phyloP scores from a whole-genome alignment of 129 eudicot genomes.

The Kitagawia praeruptora region DNA sequence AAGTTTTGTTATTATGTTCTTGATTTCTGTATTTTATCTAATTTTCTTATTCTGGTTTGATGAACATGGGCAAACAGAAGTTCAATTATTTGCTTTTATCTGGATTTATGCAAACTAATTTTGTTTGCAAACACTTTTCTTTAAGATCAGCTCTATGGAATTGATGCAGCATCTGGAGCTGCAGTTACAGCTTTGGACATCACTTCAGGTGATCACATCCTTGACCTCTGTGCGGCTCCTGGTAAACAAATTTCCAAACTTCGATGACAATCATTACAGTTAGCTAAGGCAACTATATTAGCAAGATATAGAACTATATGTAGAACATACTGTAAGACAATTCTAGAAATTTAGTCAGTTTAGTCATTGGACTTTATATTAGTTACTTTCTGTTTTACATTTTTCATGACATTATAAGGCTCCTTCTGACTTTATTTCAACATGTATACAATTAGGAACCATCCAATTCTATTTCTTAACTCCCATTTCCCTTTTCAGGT shows the following conservation, averaged over 20 bases:
- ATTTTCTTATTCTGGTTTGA: neutral
- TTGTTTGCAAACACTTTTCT: slow-evolving; percentile 14
- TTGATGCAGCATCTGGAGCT: slow-evolving; percentile 99
- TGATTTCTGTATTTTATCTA: neutral
- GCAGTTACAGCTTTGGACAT: slow-evolving; percentile 70
- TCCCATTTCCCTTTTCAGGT: slow-evolving; percentile 35
- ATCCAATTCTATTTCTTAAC: neutral
- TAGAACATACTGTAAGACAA: neutral
- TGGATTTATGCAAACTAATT: slow-evolving; percentile 44
- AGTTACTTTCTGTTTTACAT: neutral
- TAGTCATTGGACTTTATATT: neutral
- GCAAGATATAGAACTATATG: neutral
- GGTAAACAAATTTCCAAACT: slow-evolving; percentile 32
- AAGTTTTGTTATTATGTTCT: neutral
- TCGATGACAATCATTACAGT: neutral
- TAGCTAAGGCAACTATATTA: neutral
- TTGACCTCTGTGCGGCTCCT: slow-evolving; percentile 97
- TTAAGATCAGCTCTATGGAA: slow-evolving; percentile 67
- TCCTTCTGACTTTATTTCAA: neutral
- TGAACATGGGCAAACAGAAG: slow-evolving; percentile 33
- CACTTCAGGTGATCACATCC: slow-evolving; percentile 65
- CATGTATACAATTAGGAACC: neutral
- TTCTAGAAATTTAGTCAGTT: neutral
- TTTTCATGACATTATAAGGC: neutral
- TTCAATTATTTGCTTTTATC: slow-evolving; percentile 86